A percentile compares a stretch with the other conserved stretches of the same genome.
Conservation (phyloP, 257 asterid species). For the Nicotiana obtusifolia region DNA sequence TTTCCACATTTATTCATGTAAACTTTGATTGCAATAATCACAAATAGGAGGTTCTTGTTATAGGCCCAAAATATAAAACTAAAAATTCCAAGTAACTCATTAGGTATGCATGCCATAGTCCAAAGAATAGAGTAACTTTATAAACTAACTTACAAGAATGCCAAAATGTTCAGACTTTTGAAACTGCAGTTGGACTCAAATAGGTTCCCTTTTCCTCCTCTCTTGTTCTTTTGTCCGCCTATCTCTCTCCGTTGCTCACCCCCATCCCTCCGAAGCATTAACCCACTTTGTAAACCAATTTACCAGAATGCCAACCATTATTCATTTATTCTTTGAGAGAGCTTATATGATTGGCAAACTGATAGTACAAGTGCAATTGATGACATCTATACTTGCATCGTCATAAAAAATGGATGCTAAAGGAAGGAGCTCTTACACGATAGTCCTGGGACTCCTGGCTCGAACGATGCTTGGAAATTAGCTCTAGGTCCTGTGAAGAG, state of each 20-base stretch:
- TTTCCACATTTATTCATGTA: not conserved
- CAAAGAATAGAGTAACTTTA: not conserved
- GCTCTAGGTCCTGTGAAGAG: conserved; percentile 54
- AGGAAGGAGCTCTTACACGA: not conserved
- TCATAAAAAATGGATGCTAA: not conserved
- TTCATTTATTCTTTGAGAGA: no score
- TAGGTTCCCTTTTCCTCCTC: not conserved
- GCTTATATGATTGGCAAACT: not conserved
- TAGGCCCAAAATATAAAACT: not conserved
- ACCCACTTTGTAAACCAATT: no score
- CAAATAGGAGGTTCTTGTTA: not conserved
- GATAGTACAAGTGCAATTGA: not conserved
- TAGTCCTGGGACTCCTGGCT: not conserved
- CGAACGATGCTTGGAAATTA: conserved; percentile 27
- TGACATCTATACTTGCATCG: not conserved
- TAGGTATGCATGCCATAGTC: not conserved
- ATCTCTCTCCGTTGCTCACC: not conserved
- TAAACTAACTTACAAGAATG: not conserved
- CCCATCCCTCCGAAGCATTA: no score
- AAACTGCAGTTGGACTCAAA: not conserved
- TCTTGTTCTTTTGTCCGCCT: not conserved
- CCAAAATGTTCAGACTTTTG: not conserved
- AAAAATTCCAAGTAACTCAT: not conserved
- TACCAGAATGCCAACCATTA: no score
- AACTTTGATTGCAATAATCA: not conserved